A percentile compares a stretch with the other conserved stretches of the same genome.
Conservation (phyloP, 176 grass and related monocot species). For the Guadua angustifolia region DNA sequence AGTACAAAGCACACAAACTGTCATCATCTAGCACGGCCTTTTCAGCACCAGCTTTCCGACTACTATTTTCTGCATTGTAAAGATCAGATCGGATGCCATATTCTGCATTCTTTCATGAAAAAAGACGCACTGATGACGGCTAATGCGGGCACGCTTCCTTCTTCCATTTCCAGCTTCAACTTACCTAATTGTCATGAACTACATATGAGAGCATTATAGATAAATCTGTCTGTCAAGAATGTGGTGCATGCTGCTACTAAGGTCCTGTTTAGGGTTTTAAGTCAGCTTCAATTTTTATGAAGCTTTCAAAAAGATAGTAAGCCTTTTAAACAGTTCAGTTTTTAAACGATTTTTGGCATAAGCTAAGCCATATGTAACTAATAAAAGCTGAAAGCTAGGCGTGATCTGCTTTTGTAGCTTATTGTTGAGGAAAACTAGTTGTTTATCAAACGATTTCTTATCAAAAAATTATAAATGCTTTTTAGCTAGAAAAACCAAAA, state of each 20-base stretch:
- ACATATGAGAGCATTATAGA: neutral
- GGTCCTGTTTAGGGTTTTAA: no score
- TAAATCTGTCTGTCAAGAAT: slow-evolving; percentile 20
- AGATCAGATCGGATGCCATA: slow-evolving; percentile 3
- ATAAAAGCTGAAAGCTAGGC: no score
- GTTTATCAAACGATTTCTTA: no score
- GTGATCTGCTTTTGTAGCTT: no score
- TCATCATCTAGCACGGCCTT: neutral
- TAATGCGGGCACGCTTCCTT: slow-evolving; percentile 44
- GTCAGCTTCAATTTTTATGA: no score
- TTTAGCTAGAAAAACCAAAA: no score
- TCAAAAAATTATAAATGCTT: no score
- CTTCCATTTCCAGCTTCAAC: slow-evolving; percentile 38
- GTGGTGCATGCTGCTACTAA: neutral
- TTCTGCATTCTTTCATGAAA: slow-evolving; percentile 27
- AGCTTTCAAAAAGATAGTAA: no score
- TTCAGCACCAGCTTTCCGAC: slow-evolving; percentile 24
- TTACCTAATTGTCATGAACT: slow-evolving; percentile 22
- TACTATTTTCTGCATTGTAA: slow-evolving; percentile 7
- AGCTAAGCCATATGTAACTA: no score
- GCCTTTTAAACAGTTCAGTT: no score
- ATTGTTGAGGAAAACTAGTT: no score
- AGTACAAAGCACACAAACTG: neutral
- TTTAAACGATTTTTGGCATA: no score
- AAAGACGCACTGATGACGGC: slow-evolving; percentile 32